Evolutionary conservation across 2,329 filamentous ascomycete genomes (phyloP).

Genomic region (Epichloe elymi): DNA sequence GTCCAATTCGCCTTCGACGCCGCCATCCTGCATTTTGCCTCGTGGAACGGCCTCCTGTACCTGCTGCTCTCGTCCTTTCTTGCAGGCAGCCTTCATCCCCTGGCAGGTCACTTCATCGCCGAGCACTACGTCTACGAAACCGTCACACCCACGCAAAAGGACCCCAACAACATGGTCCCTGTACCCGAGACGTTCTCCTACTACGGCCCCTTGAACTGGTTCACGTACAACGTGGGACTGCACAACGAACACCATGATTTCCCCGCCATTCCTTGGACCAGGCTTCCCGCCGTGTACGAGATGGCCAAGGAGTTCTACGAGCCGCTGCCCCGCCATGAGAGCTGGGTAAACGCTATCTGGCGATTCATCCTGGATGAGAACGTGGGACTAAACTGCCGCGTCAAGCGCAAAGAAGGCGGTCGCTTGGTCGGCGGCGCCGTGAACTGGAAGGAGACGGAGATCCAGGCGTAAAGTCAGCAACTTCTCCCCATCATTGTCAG

Average conservation of each 20-base stretch:
- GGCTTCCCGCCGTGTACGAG: conserved; percentile 60
- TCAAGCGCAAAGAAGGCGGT: conserved; percentile 77
- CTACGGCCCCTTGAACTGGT: conserved; percentile 80
- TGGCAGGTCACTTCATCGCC: conserved; percentile 95
- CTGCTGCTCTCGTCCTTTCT: conserved; percentile 83
- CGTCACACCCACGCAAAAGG: conserved; percentile 37
- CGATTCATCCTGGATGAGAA: conserved; percentile 85
- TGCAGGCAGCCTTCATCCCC: conserved; percentile 84
- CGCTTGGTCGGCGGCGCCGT: conserved; percentile 39
- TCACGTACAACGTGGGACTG: conserved; percentile 94
- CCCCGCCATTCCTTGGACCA: conserved; percentile 89
- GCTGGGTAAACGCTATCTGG: conserved; percentile 90
- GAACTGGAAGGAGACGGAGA: conserved; percentile 54
- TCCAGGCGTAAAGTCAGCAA: conserved; percentile 41
- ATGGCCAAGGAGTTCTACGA: conserved; percentile 88
- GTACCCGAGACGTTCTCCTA: conserved; percentile 95
- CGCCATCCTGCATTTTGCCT: conserved; percentile 46
- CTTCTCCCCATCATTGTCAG: no score
- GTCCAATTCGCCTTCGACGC: conserved; percentile 70
- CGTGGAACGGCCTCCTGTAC: conserved; percentile 60
- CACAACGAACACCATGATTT: conserved; percentile 99
- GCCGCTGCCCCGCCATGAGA: conserved; percentile 71
- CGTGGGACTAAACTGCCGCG: conserved; percentile 80
- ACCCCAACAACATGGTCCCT: conserved; percentile 47
- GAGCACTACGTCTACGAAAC: conserved; percentile 83